Percentiles rank a stretch among this genome's conserved stretches.
These are phyloP conservation scores for Albatrellus ellisii DNA, from an alignment of 768 basidiomycete species.

Conservation along the genomic window DNA sequence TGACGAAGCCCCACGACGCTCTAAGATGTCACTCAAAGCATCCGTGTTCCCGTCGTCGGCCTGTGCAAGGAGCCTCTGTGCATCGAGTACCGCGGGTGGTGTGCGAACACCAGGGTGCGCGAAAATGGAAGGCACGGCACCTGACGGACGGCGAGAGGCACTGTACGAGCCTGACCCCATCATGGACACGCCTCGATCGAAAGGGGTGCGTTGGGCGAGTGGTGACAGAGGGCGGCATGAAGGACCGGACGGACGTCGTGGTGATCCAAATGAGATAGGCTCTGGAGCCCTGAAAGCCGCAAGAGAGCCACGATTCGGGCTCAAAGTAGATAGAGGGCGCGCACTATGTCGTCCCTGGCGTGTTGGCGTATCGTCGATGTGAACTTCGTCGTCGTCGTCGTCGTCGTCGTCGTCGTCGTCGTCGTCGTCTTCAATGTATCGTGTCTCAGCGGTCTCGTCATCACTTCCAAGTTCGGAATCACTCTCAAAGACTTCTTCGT, in stretches of 20 bases:
- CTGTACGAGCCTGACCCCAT: background rate
- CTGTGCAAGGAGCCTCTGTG: conserved; percentile 40
- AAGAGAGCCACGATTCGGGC: conserved; percentile 8
- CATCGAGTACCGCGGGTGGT: conserved; percentile 64
- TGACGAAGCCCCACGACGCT: too few relatives aligned
- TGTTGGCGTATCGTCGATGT: background rate
- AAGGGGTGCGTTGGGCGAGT: conserved; percentile 16
- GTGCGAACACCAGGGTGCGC: conserved; percentile 70
- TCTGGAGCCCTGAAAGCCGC: conserved; percentile 7
- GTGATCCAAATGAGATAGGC: conserved; percentile 19
- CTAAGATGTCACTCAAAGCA: conserved; percentile 21
- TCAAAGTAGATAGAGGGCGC: background rate
- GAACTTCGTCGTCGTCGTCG: background rate
- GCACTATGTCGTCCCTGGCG: conserved; percentile 4
- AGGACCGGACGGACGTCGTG: background rate
- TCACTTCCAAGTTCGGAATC: conserved; percentile 27
- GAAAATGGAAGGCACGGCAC: conserved; percentile 63
- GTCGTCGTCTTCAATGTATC: conserved; percentile 19
- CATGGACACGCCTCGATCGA: background rate
- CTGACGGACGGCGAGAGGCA: conserved; percentile 39
- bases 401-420: conserved; percentile 21
- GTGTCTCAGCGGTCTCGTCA: background rate
- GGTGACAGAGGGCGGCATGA: background rate
- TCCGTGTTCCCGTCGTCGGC: conserved; percentile 25
- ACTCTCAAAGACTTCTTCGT: conserved; percentile 62